phyloP scores from a whole-genome alignment of 2,329 filamentous ascomycete species.

The Massarina eburnea region DNA sequence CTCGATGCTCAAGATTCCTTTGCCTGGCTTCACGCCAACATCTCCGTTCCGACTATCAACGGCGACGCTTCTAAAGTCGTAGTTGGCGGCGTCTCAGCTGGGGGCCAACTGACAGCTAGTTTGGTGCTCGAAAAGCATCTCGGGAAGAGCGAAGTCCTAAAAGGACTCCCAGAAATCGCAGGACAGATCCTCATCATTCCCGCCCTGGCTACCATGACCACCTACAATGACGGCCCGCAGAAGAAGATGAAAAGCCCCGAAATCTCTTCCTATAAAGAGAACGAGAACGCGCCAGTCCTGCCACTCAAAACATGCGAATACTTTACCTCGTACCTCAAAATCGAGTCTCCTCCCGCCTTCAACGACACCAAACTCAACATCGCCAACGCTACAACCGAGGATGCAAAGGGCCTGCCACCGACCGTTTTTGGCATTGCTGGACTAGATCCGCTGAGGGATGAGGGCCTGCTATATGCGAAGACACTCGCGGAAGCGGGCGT shows the following conservation, averaged over 20 bases:
- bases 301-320: conserved; percentile 42
- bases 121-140: conserved; percentile 50
- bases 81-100: conserved; percentile 54
- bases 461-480: conserved; percentile 52
- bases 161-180: conserved; percentile 39
- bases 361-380: conserved; percentile 37
- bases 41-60: conserved; percentile 33
- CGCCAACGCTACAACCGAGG: conserved; percentile 34
- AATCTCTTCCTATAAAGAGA: conserved; percentile 47
- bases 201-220: conserved; percentile 42
- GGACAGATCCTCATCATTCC: conserved; percentile 50
- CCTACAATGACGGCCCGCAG: conserved; percentile 42
- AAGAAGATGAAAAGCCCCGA: conserved; percentile 40
- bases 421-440: conserved; percentile 54
- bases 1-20: conserved; percentile 58
- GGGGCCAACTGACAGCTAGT: conserved; percentile 53
- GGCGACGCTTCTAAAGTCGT: conserved; percentile 49
- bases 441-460: conserved; percentile 53
- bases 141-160: conserved; percentile 35
- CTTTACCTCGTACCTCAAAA: conserved; percentile 31
- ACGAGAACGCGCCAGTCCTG: conserved; percentile 52
- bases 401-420: conserved; percentile 49
- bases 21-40: conserved; percentile 55
- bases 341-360: conserved; percentile 18
- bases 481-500: conserved; percentile 49